A percentile compares a stretch with the other conserved stretches of the same genome.
These are phyloP conservation scores for Sungouiella blattae DNA, from an alignment of 805 yeast species.

Conservation along the genomic window DNA sequence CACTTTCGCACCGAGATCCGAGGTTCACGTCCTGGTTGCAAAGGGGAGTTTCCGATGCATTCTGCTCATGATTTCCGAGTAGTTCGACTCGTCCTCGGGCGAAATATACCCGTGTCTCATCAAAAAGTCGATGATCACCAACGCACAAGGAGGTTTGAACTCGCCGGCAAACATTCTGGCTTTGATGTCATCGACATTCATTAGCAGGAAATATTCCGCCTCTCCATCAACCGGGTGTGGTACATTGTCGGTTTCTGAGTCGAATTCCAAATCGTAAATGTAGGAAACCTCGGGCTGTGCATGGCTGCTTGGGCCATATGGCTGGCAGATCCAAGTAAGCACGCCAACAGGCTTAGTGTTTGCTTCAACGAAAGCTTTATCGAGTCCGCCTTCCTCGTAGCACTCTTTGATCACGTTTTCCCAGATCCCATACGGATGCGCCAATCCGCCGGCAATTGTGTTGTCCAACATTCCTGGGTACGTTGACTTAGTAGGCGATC, in stretches of 20 bases:
- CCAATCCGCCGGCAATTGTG: conserved; percentile 93
- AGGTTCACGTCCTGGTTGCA: conserved; percentile 37
- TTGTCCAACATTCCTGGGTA: conserved; percentile 91
- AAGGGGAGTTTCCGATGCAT: conserved; percentile 72
- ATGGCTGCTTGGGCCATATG: conserved; percentile 41
- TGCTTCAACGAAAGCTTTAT: conserved; percentile 43
- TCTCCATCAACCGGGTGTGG: conserved; percentile 53
- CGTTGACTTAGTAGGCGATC: conserved; percentile 76
- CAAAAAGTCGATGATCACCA: conserved; percentile 76
- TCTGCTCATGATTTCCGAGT: conserved; percentile 52
- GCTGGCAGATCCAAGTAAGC: conserved; percentile 57
- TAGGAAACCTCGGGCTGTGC: conserved; percentile 89
- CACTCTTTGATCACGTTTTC: conserved; percentile 87
- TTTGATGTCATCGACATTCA: conserved; percentile 57
- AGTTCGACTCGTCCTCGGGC: conserved; percentile 63
- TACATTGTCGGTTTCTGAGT: conserved; percentile 35
- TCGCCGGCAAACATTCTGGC: conserved; percentile 48
- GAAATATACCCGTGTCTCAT: conserved; percentile 78
- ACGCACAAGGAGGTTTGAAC: conserved; percentile 88
- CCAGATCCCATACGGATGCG: conserved; percentile 67
- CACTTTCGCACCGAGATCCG: neutral
- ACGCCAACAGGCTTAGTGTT: conserved; percentile 56
- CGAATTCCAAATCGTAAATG: conserved; percentile 65
- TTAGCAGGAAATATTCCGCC: conserved; percentile 65
- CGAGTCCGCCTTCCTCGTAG: conserved; percentile 86